Evolutionary conservation across 2,329 filamentous ascomycete genomes (phyloP), one percentile per base, ranked within the genome.

Genomic region (Colletotrichum musae): DNA sequence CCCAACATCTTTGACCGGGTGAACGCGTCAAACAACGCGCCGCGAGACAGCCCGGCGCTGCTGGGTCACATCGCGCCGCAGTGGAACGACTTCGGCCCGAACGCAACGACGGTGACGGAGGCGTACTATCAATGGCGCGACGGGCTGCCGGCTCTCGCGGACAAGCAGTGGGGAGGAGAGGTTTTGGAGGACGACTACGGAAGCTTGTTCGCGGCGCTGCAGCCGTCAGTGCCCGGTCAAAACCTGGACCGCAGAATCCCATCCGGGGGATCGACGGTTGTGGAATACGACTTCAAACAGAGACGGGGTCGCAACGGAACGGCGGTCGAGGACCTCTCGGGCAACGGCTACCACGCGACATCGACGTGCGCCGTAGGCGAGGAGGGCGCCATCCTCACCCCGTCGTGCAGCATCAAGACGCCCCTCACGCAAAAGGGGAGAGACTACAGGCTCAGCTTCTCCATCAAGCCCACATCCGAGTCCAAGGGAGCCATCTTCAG

Each of bases 371-470:
- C 16, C 5, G 32, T 3, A 15, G 43, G 56, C 13, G n/a, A 61
- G 2, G 57, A 66, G 53, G 66, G 70, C 18, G 58, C 85, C 4
- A 48, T 71, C 1, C 71, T 86, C 21, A 73, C 75, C 4, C 68
- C 77, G 0, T 69, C 75, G 0, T 88, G 87, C 72, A 76, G 76
- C 3, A 65, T 88, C 2, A 76, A 68, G 1, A 88, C 86, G 0
- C 86, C 86, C 0, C 74, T 87, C 86, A 84, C 39, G 57, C 67
- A 70, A 41, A 90, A 90, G 74, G 88, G 88, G 2, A 80, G 86
- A 66, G 81, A 89, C 73, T 90, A 90, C 75, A 88, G 84, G 0
- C 80, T 90, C 1, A 80, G 83, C 0, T 79, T 89, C 15, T 77
- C 79, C 0, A 72, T 86, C 6, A 77, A 72, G 16, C 66, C 69